Evolutionary conservation across 495 filamentous ascomycete species (phyloP).

Genomic region (Acidiella bohemica): DNA sequence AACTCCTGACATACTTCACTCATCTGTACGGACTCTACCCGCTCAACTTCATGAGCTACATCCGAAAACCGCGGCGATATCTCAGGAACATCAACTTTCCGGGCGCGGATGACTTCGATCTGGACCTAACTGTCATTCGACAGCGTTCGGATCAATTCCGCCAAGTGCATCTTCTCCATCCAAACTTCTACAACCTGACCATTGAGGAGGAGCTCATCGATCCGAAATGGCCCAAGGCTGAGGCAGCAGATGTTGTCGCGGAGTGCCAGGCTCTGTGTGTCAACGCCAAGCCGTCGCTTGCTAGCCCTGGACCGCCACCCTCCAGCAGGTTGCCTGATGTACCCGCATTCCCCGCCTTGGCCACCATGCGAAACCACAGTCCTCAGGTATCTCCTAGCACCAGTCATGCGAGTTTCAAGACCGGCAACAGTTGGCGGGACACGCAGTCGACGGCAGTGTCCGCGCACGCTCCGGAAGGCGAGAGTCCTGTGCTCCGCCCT

Average conservation of each 20-base stretch:
- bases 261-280: conserved; percentile 47
- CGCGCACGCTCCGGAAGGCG: conserved; percentile 18
- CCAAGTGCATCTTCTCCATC: conserved; percentile 53
- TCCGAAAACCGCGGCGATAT: conserved; percentile 59
- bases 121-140: conserved; percentile 56
- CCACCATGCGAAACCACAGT: conserved; percentile 19
- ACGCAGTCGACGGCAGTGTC: conserved; percentile 35
- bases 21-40: conserved; percentile 67
- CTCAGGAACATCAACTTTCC: conserved; percentile 47
- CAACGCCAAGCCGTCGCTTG: conserved; percentile 23
- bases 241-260: conserved; percentile 56
- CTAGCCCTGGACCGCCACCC: conserved; percentile 27
- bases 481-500: conserved; percentile 18
- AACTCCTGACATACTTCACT: conserved; percentile 65
- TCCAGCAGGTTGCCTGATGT: conserved; percentile 26
- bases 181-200: conserved; percentile 58
- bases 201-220: conserved; percentile 59
- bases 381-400: conserved; percentile 11
- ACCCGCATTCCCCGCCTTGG: conserved; percentile 21
- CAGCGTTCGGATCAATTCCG: conserved; percentile 53
- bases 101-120: conserved; percentile 53
- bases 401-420: conserved; percentile 12
- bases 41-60: conserved; percentile 65
- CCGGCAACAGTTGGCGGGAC: conserved; percentile 31
- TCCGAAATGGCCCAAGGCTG: conserved; percentile 58